phyloP scores from a whole-genome alignment of 768 basidiomycete species.

The Kwoniella sp. region DNA sequence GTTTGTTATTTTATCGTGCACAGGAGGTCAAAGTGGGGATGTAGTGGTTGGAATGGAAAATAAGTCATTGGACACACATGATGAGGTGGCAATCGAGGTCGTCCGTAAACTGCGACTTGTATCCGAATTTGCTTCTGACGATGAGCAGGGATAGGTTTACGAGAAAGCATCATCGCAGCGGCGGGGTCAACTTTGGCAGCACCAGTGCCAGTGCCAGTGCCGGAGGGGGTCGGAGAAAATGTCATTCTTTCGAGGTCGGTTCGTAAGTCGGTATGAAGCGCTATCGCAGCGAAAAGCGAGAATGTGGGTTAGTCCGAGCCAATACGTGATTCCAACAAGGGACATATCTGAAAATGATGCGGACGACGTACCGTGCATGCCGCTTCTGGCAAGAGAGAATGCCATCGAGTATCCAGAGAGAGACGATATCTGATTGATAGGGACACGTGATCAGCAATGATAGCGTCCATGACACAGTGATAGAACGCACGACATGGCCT shows the following conservation, averaged over 20 bases:
- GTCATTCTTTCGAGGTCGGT: constrained; percentile 47
- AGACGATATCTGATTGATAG: constrained; percentile 42
- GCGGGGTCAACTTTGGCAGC: constrained; percentile 16
- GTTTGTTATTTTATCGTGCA: too few species aligned
- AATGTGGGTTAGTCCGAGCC: too few species aligned
- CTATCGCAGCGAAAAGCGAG: constrained; percentile 25
- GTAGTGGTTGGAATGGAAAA: too few species aligned
- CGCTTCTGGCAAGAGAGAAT: constrained; percentile 49
- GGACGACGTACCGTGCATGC: constrained; percentile 53
- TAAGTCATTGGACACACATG: constrained; percentile 27
- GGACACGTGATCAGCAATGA: constrained; percentile 6
- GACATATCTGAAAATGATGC: too few species aligned
- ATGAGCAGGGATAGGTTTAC: constrained; percentile 34
- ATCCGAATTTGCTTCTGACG: constrained; percentile 47
- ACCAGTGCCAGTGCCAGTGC: constrained; percentile 20
- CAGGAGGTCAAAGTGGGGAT: too few species aligned
- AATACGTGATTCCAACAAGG: too few species aligned
- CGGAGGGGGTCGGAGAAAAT: constrained; percentile 41
- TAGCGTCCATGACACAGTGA: neutral
- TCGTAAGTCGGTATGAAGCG: constrained; percentile 48
- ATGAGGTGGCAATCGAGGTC: constrained; percentile 45
- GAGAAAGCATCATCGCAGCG: constrained; percentile 19
- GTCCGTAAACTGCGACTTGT: constrained; percentile 38
- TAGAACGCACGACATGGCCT: neutral
- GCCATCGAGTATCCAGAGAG: constrained; percentile 47